Base-by-base conservation (phyloP, 306 rosid genomes). In the Mucuna pruriens region DNA sequence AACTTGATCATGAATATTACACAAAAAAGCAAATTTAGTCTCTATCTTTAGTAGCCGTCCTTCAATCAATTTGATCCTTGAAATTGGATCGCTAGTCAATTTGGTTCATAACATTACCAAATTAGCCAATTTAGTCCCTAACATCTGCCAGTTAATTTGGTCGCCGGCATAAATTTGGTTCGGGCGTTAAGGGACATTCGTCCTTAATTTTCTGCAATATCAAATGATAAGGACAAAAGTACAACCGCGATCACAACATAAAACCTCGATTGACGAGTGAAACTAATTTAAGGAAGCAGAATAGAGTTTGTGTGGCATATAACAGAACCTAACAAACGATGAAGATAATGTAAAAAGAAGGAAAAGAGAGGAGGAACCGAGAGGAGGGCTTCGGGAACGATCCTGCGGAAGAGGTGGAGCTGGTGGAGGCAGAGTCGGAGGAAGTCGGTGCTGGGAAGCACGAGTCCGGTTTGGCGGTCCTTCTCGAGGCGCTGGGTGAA, bases 361-460 rank as follows among this genome's bases (percentile, higher is more conserved):
- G 9, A 17, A 0, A 10, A 0, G 5, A 3, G 34, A n/a, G 10
- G 12, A 85, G 79, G n/a, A 34, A 95, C 99, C 86, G 99, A 91
- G 83, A 95, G 94, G 16, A 87, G 49, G 12, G 94, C 91, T 66
- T 86, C 84, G 8, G 96, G 92, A n/a, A 95, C 87, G 22, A 87
- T 89, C 55, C 95, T 90, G 62, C 97, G 97, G 78, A 95, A 91
- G 81, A 93, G 95, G 49, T 86, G 88, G 68, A 95, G 85, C 71
- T 95, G 95, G 31, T 91, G 92, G 36, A 85, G 46, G 34, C 97
- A 95, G 60, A 95, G 95, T 33, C 86, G 77, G 78, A 86, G 95
- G 55, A 95, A 93, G 73, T 93, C 97, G 13, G 93, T 83, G 78
- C 94, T 91, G 15, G 98, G 99, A 17, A 91, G 94, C 17, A 93